A percentile compares a stretch with the other conserved stretches of the same genome.
Evolutionary conservation across 352 stramenopile genomes (phyloP).

Genomic region (Phytophthora sojae): DNA sequence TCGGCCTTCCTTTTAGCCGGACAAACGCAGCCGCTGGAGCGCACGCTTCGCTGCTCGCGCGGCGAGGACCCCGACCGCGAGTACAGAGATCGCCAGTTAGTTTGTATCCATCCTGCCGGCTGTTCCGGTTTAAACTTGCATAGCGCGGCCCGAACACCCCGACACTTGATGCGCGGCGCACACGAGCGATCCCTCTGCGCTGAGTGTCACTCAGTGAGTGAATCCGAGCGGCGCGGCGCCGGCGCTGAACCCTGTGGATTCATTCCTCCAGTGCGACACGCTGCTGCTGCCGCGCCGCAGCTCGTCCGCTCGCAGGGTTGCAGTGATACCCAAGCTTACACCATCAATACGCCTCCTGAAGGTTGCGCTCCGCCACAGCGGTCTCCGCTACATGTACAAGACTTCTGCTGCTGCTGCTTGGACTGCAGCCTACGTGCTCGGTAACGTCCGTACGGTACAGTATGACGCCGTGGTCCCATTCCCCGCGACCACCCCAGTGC

Average conservation of each 20-base stretch:
- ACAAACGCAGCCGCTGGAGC: background rate
- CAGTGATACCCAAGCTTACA: background rate
- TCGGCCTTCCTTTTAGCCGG: background rate
- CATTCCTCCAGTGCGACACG: conserved; percentile 38
- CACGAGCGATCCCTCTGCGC: conserved; percentile 13
- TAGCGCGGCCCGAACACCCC: conserved; percentile 18
- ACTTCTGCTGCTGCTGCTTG: background rate
- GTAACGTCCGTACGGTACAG: background rate
- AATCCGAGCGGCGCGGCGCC: conserved; percentile 4
- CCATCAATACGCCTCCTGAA: too few relatives aligned
- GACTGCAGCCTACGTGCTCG: background rate
- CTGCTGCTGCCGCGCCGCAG: background rate
- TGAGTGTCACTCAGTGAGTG: too few relatives aligned
- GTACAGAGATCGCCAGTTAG: conserved; percentile 42
- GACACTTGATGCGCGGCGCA: background rate
- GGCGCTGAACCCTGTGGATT: conserved; percentile 18
- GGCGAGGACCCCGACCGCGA: conserved; percentile 1
- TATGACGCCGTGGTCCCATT: background rate
- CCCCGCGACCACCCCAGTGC: background rate
- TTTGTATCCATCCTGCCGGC: conserved; percentile 34
- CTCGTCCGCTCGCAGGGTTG: conserved; percentile 23
- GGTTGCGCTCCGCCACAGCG: background rate
- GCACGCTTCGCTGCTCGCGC: background rate
- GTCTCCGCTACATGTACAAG: too few relatives aligned
- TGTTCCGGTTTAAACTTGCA: conserved; percentile 38